Percentiles rank a stretch among this genome's conserved stretches.
Evolutionary conservation across 2,329 filamentous ascomycete species (phyloP).

Genomic region (Iodosphaeria phyllophila): DNA sequence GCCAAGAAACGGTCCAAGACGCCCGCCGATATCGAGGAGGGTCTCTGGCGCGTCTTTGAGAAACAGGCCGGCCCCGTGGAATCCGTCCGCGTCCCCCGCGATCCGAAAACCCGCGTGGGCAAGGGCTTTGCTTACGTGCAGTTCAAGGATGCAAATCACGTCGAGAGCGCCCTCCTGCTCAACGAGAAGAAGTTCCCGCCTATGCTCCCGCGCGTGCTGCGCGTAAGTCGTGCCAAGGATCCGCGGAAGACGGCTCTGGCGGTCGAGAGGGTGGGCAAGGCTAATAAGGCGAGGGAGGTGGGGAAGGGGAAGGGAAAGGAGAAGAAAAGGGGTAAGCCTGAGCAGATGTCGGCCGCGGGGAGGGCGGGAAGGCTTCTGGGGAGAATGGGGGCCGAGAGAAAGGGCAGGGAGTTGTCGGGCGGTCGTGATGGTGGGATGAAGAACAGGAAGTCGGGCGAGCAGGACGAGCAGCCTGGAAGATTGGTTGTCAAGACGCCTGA

Average conservation of each 20-base stretch:
- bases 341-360: slow-evolving; percentile 54
- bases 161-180: slow-evolving; percentile 77
- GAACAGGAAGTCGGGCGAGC: slow-evolving; percentile 8
- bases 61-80: slow-evolving; percentile 65
- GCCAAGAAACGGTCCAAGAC: slow-evolving; percentile 57
- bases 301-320: slow-evolving; percentile 24
- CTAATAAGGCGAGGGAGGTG: slow-evolving; percentile 13
- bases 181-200: slow-evolving; percentile 88
- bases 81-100: slow-evolving; percentile 80
- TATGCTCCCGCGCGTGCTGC: slow-evolving; percentile 73
- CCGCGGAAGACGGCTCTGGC: slow-evolving; percentile 38
- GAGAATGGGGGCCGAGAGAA: slow-evolving; percentile 38
- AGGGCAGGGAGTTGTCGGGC: slow-evolving; percentile 16
- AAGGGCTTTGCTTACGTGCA: slow-evolving; percentile 98
- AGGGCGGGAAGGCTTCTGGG: slow-evolving; percentile 59
- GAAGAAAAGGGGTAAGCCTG: slow-evolving; percentile 49
- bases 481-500: slow-evolving; percentile 39
- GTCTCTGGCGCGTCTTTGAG: slow-evolving; percentile 67
- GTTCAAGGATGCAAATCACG: slow-evolving; percentile 72
- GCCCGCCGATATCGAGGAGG: slow-evolving; percentile 80
- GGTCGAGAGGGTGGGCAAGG: slow-evolving; percentile 26
- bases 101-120: slow-evolving; percentile 76
- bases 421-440: too few species aligned
- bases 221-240: slow-evolving; percentile 74
- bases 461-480: too few species aligned